A percentile compares a stretch with the other conserved stretches of the same genome.
phyloP scores from a whole-genome alignment of 176 grass and related monocot species.

The Rhipidocladum racemiflorum region DNA sequence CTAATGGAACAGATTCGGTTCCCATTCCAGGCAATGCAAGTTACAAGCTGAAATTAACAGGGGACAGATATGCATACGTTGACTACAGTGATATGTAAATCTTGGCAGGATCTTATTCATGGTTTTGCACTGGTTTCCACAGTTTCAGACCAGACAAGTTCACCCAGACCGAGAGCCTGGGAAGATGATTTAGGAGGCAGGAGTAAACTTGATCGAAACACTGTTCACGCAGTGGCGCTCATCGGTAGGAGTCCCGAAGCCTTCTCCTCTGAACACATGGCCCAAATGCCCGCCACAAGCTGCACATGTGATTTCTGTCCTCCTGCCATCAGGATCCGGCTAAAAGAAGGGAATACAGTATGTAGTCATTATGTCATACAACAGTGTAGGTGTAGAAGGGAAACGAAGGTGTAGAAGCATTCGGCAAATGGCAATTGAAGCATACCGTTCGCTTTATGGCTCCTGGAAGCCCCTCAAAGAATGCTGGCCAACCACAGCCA shows the following conservation, averaged over 20 bases:
- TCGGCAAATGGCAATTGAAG: neutral
- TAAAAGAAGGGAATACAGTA: slow-evolving; percentile 15
- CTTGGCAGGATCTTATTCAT: neutral
- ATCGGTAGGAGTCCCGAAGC: slow-evolving; percentile 84
- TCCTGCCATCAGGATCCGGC: slow-evolving; percentile 73
- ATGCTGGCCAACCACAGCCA: slow-evolving; percentile 89
- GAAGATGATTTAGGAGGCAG: slow-evolving; percentile 25
- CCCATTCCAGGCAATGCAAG: neutral
- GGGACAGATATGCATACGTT: neutral
- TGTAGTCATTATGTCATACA: neutral
- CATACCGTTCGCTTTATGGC: slow-evolving; percentile 66
- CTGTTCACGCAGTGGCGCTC: slow-evolving; percentile 93
- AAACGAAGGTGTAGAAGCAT: neutral
- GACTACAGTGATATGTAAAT: neutral
- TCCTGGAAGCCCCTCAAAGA: slow-evolving; percentile 83
- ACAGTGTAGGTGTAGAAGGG: neutral
- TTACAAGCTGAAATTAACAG: neutral
- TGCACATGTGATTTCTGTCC: slow-evolving; percentile 70
- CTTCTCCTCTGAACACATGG: slow-evolving; percentile 89
- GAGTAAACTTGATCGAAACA: slow-evolving; percentile 67
- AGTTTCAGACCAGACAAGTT: neutral
- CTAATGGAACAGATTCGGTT: neutral
- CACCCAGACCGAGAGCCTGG: neutral
- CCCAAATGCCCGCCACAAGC: slow-evolving; percentile 83
- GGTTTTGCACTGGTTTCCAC: neutral